Evolutionary conservation across 495 filamentous ascomycete species (phyloP), one percentile per base, ranked within the genome.

Genomic region (Penicillium ucsense): DNA sequence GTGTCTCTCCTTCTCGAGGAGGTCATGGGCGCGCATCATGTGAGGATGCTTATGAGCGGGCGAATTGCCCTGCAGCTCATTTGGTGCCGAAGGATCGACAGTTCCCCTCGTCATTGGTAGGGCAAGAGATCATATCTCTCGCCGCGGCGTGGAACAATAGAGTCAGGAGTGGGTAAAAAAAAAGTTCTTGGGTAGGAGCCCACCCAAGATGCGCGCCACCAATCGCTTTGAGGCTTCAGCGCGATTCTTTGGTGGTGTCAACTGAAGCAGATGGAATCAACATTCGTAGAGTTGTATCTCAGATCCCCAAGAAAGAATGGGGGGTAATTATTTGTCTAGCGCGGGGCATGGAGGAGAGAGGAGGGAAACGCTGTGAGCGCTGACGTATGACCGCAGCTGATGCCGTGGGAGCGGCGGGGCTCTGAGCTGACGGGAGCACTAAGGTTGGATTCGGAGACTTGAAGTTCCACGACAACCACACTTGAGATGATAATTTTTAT

Each of bases 1-100:
- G 35, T 65, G 63, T 58, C 73, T 77, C 50, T 81, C 75, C 38
- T 74, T 72, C 39, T 78, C 71, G 50, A 68, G 71, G 43, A 63
- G 41, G 41, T 64, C 60, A 27, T 61, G 46, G 9, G 61, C 60
- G n/a, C 63, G 50, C 52, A 67, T 68, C 53, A 70, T 65, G 46
- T 61, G 44, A 20, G 20, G 20, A 20, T 20, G 47, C 58, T 52
- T 42, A 50, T 61, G 33, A 35, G 55, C 44, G n/a, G 51, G 32
- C 39, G 58, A 56, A 30, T 55, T 56, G 12, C 47, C 50, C 50
- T 65, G 63, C 38, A 62, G 60, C 48, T 70, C 64, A 55, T 63
- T 57, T 59, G 63, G 59, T 48, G 60, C 52, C 50, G 67, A 59
- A 50, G 64, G 67, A 42, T 73, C 60, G 55, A 72, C 57, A 50